Percentiles rank a stretch among this genome's conserved stretches.
Evolutionary conservation across 2,329 filamentous ascomycete genomes (phyloP).

Genomic region (Raffaelea albimanens): DNA sequence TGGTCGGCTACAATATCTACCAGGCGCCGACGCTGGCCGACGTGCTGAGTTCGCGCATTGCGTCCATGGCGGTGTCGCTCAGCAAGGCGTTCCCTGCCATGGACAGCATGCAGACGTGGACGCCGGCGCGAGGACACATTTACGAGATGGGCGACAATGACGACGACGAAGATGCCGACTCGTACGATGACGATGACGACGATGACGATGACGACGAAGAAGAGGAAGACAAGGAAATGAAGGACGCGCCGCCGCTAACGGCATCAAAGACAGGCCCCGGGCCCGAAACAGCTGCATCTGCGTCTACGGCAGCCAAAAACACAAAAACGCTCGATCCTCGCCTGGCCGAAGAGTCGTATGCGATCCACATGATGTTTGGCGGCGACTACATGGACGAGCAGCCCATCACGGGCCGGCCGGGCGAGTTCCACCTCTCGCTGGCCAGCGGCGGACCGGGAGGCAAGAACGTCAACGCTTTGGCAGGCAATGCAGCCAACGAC

Average conservation of each 20-base stretch:
- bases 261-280: too few species aligned
- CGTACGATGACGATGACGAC: constrained; percentile 1
- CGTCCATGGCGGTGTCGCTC: constrained; percentile 45
- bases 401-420: constrained; percentile 56
- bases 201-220: not conserved
- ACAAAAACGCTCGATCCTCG: constrained; percentile 31
- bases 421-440: constrained; percentile 44
- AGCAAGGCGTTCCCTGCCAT: constrained; percentile 42
- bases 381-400: constrained; percentile 61
- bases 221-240: not conserved
- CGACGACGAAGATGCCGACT: constrained; percentile 1
- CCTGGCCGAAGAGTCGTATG: constrained; percentile 48
- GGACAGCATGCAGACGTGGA: constrained; percentile 43
- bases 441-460: constrained; percentile 23
- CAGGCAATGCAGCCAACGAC: constrained; percentile 6
- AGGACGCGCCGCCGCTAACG: not conserved
- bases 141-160: constrained; percentile 28
- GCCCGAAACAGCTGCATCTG: constrained; percentile 9
- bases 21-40: constrained; percentile 54
- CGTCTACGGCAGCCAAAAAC: constrained; percentile 16
- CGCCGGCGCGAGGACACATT: constrained; percentile 41
- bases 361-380: constrained; percentile 48
- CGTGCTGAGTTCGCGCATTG: constrained; percentile 49
- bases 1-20: constrained; percentile 58
- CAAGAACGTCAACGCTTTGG: not conserved